Conservation (phyloP, 164 flowering plant species). For the Cinnamomum micranthum region DNA sequence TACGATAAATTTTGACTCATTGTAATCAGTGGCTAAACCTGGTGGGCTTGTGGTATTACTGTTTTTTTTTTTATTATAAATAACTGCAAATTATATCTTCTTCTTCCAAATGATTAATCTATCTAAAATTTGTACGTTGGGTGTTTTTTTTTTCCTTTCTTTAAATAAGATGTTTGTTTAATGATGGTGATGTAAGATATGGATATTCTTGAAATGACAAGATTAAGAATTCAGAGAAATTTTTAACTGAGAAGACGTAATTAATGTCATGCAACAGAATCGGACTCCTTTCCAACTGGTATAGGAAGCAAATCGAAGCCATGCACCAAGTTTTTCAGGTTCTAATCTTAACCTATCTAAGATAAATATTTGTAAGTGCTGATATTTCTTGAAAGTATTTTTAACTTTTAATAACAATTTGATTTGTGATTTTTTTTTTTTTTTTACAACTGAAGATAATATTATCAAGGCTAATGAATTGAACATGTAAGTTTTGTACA, state of each 20-base stretch:
- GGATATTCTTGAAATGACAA: conserved; percentile 10
- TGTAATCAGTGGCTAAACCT: too few relatives aligned
- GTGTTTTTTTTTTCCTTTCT: neutral
- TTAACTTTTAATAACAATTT: conserved; percentile 23
- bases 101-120: neutral
- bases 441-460: conserved; percentile 13
- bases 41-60: too few relatives aligned
- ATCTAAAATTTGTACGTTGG: neutral
- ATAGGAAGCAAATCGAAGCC: conserved; percentile 99
- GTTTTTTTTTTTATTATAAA: neutral
- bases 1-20: neutral
- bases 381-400: conserved; percentile 17
- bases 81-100: neutral
- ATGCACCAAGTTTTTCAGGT: conserved; percentile 99
- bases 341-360: conserved; percentile 70
- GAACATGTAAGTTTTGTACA: conserved; percentile 55
- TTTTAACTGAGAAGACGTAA: conserved; percentile 54
- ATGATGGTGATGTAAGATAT: neutral
- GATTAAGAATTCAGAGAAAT: conserved; percentile 30
- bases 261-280: conserved; percentile 93
- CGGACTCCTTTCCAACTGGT: conserved; percentile 84
- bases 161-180: neutral
- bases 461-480: conserved; percentile 52
- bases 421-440: neutral
- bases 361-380: conserved; percentile 32